A percentile compares a stretch with the other conserved stretches of the same genome.
Evolutionary conservation across 1,284 basidiomycete genomes (phyloP).

Genomic region (Malassezia pachydermatis): DNA sequence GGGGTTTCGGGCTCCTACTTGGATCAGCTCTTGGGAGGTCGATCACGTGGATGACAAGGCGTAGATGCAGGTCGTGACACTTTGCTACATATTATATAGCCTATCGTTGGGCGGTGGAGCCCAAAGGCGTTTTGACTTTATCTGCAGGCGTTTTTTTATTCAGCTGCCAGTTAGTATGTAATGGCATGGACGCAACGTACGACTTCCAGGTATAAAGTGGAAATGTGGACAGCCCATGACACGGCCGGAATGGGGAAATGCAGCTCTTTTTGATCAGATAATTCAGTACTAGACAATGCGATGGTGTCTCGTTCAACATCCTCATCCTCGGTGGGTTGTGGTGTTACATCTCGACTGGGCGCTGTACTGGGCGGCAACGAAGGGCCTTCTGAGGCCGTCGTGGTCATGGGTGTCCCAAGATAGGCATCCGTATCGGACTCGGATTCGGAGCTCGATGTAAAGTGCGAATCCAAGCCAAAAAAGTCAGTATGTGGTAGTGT

Average conservation of each 20-base stretch:
- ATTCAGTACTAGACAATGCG: too few species aligned
- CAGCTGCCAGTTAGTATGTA: too few species aligned
- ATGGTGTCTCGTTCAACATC: not conserved
- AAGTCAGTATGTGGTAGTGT: slow-evolving; percentile 1
- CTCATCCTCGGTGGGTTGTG: not conserved
- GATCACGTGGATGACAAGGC: too few species aligned
- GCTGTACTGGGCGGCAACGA: not conserved
- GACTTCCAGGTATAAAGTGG: slow-evolving; percentile 1
- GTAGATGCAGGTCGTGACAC: too few species aligned
- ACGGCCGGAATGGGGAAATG: not conserved
- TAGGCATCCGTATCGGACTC: not conserved
- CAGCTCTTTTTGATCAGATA: too few species aligned
- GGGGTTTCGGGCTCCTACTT: too few species aligned
- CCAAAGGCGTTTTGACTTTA: too few species aligned
- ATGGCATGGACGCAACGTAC: not conserved
- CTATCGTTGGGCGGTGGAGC: too few species aligned
- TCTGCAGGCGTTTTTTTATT: too few species aligned
- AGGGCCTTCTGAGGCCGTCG: slow-evolving; percentile 3
- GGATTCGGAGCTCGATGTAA: not conserved
- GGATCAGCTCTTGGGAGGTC: too few species aligned
- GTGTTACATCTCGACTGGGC: not conserved
- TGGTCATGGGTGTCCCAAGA: too few species aligned
- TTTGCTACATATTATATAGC: too few species aligned
- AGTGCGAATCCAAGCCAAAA: slow-evolving; percentile 2
- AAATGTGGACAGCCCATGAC: slow-evolving; percentile 8